phyloP scores from a whole-genome alignment of 1,139 yeast genomes.

The Protomyces inundatus region DNA sequence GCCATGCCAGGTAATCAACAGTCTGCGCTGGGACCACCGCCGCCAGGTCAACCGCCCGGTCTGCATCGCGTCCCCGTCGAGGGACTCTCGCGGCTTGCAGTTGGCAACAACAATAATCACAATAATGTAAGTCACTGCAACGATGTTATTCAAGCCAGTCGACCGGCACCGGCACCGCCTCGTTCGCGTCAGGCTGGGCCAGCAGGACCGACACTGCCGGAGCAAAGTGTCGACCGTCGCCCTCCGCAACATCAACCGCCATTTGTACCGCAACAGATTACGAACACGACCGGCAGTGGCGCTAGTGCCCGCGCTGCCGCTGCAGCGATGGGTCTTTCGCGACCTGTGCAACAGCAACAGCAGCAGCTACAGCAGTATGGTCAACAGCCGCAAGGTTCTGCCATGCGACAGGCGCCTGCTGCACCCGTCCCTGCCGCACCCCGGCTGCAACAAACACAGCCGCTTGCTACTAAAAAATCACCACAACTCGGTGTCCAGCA shows the following conservation, averaged over 20 bases:
- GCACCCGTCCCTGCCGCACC: constrained; percentile 2
- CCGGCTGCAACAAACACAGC: constrained; percentile 1
- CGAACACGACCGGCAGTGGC: background rate
- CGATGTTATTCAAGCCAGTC: constrained; percentile 20
- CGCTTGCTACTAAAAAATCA: constrained; percentile 8
- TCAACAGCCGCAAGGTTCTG: too few relatives aligned
- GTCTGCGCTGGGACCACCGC: background rate
- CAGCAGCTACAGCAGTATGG: background rate
- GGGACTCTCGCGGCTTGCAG: background rate
- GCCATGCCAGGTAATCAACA: constrained; percentile 6
- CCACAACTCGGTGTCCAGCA: background rate
- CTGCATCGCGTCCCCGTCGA: constrained; percentile 33
- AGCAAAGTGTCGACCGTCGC: background rate
- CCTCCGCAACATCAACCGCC: background rate
- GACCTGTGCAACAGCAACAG: background rate
- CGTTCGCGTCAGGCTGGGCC: background rate
- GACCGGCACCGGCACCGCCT: constrained; percentile 25
- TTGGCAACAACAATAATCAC: constrained; percentile 24
- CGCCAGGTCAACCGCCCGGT: constrained; percentile 29
- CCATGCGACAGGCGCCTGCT: background rate
- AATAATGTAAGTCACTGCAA: constrained; percentile 32
- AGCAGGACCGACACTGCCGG: background rate
- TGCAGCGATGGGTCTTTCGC: background rate
- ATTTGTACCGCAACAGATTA: background rate
- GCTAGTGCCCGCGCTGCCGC: background rate